These are phyloP conservation scores for Dendrobium officinale DNA, from an alignment of 106 monocot species.

Conservation along the genomic window DNA sequence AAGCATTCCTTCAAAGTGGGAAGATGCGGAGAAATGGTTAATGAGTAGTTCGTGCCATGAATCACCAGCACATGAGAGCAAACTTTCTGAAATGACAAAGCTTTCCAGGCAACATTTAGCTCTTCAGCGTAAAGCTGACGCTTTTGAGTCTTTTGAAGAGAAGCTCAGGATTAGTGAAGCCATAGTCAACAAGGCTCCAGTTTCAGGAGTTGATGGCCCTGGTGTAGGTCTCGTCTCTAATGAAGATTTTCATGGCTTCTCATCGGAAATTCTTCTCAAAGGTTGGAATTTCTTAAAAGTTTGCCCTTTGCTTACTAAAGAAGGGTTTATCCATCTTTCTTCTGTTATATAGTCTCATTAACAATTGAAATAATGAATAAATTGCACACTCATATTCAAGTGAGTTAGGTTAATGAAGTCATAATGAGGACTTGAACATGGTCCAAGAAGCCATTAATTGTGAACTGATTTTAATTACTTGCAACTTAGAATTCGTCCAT, in stretches of 20 bases:
- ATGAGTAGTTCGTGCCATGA: constrained; percentile 56
- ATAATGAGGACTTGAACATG: too few species aligned
- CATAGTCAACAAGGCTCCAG: constrained; percentile 4
- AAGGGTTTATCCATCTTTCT: too few species aligned
- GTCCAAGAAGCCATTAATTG: too few species aligned
- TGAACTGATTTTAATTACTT: too few species aligned
- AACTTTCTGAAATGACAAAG: constrained; percentile 19
- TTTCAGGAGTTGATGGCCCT: neutral
- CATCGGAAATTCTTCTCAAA: constrained; percentile 60
- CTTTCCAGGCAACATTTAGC: constrained; percentile 20
- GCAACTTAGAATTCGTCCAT: too few species aligned
- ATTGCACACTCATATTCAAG: too few species aligned
- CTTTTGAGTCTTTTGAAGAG: constrained; percentile 15
- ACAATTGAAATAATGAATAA: too few species aligned
- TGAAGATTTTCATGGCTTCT: constrained; percentile 23
- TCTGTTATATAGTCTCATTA: too few species aligned
- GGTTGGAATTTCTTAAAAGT: constrained; percentile 23
- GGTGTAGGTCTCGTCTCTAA: too few species aligned
- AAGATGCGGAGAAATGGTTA: constrained; percentile 93
- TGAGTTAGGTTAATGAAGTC: too few species aligned
- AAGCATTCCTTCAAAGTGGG: constrained; percentile 87
- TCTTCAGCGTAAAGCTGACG: constrained; percentile 24
- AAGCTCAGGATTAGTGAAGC: constrained; percentile 21
- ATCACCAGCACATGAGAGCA: constrained; percentile 41
- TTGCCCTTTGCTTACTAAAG: neutral